Base-by-base conservation (phyloP, 2,329 filamentous ascomycete species). In the Graphilbum sp. region DNA sequence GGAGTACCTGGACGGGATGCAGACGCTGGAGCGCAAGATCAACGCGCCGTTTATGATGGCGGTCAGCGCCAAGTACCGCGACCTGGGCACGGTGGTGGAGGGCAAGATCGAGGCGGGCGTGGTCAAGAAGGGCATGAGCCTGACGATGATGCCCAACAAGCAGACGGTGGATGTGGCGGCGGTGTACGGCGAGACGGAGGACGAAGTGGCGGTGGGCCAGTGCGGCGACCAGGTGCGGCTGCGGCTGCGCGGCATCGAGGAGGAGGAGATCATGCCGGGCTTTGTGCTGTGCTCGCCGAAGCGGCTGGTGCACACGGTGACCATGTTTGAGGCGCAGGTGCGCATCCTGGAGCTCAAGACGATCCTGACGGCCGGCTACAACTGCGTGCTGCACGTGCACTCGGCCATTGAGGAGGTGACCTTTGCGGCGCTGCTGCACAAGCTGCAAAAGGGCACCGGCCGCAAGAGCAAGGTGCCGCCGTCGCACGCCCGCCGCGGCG, bases 1-100 rank as follows among this genome's bases (percentile, higher is more conserved):
- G 17, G 88, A 96, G 59, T 95, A 87, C 59, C 75, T 98, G n/a
- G 88, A 95, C 56, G 36, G 39, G 35, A 50, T 50, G 48, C 40
- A 44, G 41, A 76, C 88, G 12, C 72, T 95, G 30, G 88, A 98
- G 58, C 84, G 90, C 50, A 98, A 96, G 67, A 62, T 95, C 50
- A 94, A 94, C 50, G 90, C 90, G 2, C 88, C 90, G n/a, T 96
- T 98, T 69, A 96, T 98, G 90, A 95, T 98, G 87, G 83, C 90
- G 9, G 71, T 98, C 46, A 44, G 82, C 46, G 85, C 84, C 60
- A 98, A 98, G 63, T 98, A 96, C 66, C 75, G 82, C 50, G 92
- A 98, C 56, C 79, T 98, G 70, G 90, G 90, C 51, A 98, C 90
- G 44, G 86, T 98, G 72, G 74, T 95, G 32, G 92, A 98, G 63